phyloP scores from a whole-genome alignment of 306 rosid species.

The Astragalus glycyphyllos region DNA sequence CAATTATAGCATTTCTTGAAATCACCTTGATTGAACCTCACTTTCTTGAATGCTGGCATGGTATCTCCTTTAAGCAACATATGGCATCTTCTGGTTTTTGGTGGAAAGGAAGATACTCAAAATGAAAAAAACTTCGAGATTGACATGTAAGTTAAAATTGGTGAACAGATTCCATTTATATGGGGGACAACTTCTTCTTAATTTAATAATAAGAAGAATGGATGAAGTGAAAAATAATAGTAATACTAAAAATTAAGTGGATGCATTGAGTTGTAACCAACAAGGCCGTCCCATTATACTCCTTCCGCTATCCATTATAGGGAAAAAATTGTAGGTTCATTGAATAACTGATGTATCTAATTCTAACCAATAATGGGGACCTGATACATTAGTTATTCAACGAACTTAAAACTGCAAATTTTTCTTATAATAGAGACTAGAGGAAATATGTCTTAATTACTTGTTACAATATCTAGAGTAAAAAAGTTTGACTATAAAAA shows the following conservation, averaged over 20 bases:
- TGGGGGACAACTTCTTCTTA: conserved; percentile 41
- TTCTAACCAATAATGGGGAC: too few species aligned
- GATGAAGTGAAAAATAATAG: conserved; percentile 6
- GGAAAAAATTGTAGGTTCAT: too few species aligned
- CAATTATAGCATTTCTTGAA: conserved; percentile 35
- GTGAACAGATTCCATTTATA: conserved; percentile 47
- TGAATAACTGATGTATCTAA: too few species aligned
- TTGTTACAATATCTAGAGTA: conserved; percentile 22
- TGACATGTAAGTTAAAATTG: conserved; percentile 37
- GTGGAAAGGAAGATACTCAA: conserved; percentile 40
- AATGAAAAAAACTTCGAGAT: conserved; percentile 37
- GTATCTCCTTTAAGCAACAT: conserved; percentile 59
- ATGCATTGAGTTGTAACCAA: conserved; percentile 31
- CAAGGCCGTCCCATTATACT: conserved; percentile 13
- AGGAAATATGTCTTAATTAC: too few species aligned
- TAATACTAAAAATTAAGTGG: background rate
- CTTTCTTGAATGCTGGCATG: conserved; percentile 47
- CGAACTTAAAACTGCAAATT: too few species aligned
- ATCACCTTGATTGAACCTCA: conserved; percentile 56
- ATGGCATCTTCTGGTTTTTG: conserved; percentile 53
- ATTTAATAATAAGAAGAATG: conserved; percentile 5
- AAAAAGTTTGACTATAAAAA: conserved; percentile 26
- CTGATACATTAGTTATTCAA: too few species aligned
- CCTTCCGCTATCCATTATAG: too few species aligned
- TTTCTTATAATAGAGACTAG: too few species aligned